Percentiles rank a stretch among this genome's conserved stretches.
Conservation (phyloP, 192 early-diverging fungal genomes). For the Backusella tuberculispora region DNA sequence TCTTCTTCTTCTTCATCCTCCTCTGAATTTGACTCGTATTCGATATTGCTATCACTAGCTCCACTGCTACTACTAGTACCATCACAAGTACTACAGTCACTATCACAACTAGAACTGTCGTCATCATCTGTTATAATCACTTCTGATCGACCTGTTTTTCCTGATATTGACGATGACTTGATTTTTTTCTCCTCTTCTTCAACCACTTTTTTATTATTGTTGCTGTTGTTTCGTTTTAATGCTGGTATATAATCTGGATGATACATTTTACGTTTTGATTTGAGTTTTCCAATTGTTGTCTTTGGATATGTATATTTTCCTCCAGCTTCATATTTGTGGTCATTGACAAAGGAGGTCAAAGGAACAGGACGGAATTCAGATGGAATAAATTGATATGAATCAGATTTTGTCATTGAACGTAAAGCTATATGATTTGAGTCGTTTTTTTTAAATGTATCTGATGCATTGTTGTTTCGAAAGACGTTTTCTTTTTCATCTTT, state of each 20-base stretch:
- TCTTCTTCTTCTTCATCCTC: background rate
- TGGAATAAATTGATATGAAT: slow-evolving; percentile 12
- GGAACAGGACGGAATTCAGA: slow-evolving; percentile 30
- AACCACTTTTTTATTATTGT: background rate
- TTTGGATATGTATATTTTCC: slow-evolving; percentile 34
- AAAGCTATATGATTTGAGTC: background rate
- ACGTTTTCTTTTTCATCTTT: background rate
- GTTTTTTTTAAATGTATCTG: background rate
- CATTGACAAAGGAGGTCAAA: slow-evolving; percentile 15
- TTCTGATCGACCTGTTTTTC: background rate
- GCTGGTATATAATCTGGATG: slow-evolving; percentile 36
- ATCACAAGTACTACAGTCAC: background rate
- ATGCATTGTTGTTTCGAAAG: background rate
- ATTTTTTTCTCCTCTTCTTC: background rate
- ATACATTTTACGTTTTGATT: slow-evolving; percentile 20
- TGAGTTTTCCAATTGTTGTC: background rate
- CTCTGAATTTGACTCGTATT: slow-evolving; percentile 5
- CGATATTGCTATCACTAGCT: background rate
- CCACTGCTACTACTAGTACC: background rate
- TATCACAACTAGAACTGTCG: background rate
- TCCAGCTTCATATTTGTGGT: slow-evolving; percentile 36
- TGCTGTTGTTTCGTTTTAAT: background rate
- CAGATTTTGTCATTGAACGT: background rate
- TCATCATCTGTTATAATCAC: background rate
- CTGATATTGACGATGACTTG: background rate